phyloP scores from a whole-genome alignment of 2,329 filamentous ascomycete species.

The Trichoderma endophyticum region DNA sequence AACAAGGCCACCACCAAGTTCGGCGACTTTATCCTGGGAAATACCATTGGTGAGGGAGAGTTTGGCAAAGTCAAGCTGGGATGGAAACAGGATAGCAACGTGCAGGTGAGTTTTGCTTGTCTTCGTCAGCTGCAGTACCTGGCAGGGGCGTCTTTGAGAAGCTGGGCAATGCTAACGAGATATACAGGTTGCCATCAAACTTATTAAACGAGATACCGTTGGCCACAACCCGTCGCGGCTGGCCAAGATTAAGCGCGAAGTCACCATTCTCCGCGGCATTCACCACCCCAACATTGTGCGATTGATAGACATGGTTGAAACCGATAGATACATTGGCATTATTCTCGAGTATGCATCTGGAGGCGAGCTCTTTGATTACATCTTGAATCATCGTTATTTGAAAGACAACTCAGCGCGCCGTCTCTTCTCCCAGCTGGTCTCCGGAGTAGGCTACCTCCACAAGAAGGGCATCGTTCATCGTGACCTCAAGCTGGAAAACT shows the following conservation, averaged over 20 bases:
- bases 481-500: constrained; percentile 93
- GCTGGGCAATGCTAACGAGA: not conserved
- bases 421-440: constrained; percentile 92
- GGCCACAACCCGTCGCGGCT: constrained; percentile 84
- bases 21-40: constrained; percentile 91
- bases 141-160: not conserved
- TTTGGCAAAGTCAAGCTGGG: constrained; percentile 98
- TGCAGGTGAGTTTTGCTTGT: constrained; percentile 55
- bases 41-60: constrained; percentile 95
- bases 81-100: constrained; percentile 93
- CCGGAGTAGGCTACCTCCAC: constrained; percentile 94
- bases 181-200: constrained; percentile 85
- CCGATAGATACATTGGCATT: constrained; percentile 94
- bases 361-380: constrained; percentile 97
- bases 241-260: constrained; percentile 96
- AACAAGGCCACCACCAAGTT: constrained; percentile 76
- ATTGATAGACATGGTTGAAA: constrained; percentile 97
- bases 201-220: constrained; percentile 88
- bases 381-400: constrained; percentile 91
- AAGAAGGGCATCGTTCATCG: constrained; percentile 98
- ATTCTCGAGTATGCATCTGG: constrained; percentile 98
- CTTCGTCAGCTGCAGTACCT: not conserved
- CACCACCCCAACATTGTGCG: constrained; percentile 96
- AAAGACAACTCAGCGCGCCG: constrained; percentile 90
- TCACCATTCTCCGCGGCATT: constrained; percentile 80